Evolutionary conservation across 495 filamentous ascomycete genomes (phyloP), one percentile per base, ranked within the genome.

Genomic region (Niebla homalea): DNA sequence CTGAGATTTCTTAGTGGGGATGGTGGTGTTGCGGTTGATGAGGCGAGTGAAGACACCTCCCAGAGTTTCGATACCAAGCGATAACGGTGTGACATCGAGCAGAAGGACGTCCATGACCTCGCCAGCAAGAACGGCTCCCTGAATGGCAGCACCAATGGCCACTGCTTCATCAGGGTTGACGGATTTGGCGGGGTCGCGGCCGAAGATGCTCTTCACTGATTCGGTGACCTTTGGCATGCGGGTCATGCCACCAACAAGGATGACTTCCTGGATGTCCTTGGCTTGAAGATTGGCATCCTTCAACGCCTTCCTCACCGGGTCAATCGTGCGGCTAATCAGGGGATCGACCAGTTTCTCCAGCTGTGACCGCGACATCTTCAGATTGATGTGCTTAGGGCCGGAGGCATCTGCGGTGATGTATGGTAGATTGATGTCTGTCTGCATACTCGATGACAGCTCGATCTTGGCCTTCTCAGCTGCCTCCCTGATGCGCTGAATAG

Each of bases 391-490:
- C 75, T 94, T 92, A 53, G 92, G 89, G 58, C 92, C 92, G 50
- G 83, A 85, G 52, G 89, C 76, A 68, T 94, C 89, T 56, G 92
- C 92, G 63, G 88, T 93, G 71, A 98, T 98, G 82, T 96, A 98
- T 52, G 92, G 93, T 50, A 97, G 83, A 72, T 92, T 94, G 73
- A 97, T 96, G 67, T 98, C 92, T 51, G 92, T 98, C 71, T 96
- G 90, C 58, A 92, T 79, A 48, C 88, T 85, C 19, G 89, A 96
- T 3, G 92, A 97, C 55, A 98, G 78, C 73, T 98, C 92, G 63
- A 97, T 98, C 86, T 98, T 98, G 64, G 92, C 92, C 81, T 98
- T 98, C 80, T 98, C 92, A 54, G 93, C 92, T 55, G 92, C 92
- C 74, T 98, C 92, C 71, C 92, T 92, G 67, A 98, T 96, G 73